Percentiles rank a stretch among this genome's conserved stretches.
Evolutionary conservation across 371 early-diverging fungal genomes (phyloP).

Genomic region (Lichtheimia ornata): DNA sequence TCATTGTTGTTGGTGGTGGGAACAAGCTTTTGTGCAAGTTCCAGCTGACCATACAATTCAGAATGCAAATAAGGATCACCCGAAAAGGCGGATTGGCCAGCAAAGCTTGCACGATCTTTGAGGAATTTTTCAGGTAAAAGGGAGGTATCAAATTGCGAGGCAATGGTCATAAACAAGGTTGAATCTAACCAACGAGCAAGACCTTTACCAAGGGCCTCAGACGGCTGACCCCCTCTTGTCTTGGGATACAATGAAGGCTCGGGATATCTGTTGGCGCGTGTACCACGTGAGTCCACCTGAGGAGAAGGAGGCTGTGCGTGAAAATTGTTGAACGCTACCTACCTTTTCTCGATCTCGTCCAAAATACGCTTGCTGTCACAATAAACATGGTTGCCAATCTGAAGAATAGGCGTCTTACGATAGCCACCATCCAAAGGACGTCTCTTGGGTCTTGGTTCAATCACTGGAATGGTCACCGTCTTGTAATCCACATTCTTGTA

Average conservation of each 20-base stretch:
- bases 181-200: slow-evolving; percentile 18
- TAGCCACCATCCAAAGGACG: slow-evolving; percentile 57
- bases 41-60: slow-evolving; percentile 9
- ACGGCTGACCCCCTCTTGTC: slow-evolving; percentile 10
- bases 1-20: background rate
- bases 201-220: slow-evolving; percentile 5
- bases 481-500: slow-evolving; percentile 44
- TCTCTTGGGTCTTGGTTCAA: slow-evolving; percentile 40
- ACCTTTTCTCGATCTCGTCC: slow-evolving; percentile 54
- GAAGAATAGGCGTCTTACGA: slow-evolving; percentile 62
- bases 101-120: slow-evolving; percentile 22
- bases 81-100: slow-evolving; percentile 8
- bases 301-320: background rate
- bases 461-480: slow-evolving; percentile 26
- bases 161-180: slow-evolving; percentile 16
- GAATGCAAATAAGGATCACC: background rate
- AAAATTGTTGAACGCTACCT: slow-evolving; percentile 19
- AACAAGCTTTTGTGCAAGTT: slow-evolving; percentile 11
- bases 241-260: slow-evolving; percentile 17
- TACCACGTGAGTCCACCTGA: background rate
- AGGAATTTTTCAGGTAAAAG: slow-evolving; percentile 13
- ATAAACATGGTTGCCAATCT: slow-evolving; percentile 59
- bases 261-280: slow-evolving; percentile 13
- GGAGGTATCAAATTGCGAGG: slow-evolving; percentile 13
- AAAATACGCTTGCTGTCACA: slow-evolving; percentile 55